Base-by-base conservation (phyloP, 176 grass and related monocot species). In the Carex cristatella region DNA sequence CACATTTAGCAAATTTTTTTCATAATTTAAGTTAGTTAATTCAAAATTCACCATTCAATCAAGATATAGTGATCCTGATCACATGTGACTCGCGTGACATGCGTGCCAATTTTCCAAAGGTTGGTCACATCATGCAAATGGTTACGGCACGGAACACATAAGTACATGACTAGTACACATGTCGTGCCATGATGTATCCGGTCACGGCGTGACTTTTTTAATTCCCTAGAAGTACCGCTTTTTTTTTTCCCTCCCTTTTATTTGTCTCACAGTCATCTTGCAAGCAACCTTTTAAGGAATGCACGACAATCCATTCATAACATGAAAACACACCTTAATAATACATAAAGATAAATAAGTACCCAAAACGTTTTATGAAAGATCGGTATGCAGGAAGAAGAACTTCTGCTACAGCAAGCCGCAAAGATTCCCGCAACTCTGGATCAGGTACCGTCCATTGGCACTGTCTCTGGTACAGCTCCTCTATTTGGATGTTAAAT, bases 361-460 rank as follows among this genome's bases (percentile, higher is more conserved):
- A 99, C 96, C 93, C 93, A 33, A 95, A 99, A 44, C 91, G 93
- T 58, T 92, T 94, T 54, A 92, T 79, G 85, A 94, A 99, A 38
- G 93, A 95, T 85, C 96, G 90, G 83, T 99, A 99, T 0, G 96
- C 93, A 23, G 96, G 93, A 60, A 98, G 84, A 81, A 98, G 85
- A 83, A 98, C 87, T 89, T 94, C 96, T 32, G 96, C 96, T 74
- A 99, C 91, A 0, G 93, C 96, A 42, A 95, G 91, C 81, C 91
- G 87, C 48, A 95, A 64, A 72, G 93, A 99, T 48, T 99, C 93
- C 0, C 93, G 85, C 66, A 99, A 79, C 61, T 99, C 93, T 16
- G 90, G 90, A 81, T 99, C 96, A 81, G 96, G 96, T 66, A 99
- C 93, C 0, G 93, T 89, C 93, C 96, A 99, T 31, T 92, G 89